Evolutionary conservation across 495 filamentous ascomycete species (phyloP).

Genomic region (Aspergillus diversus): DNA sequence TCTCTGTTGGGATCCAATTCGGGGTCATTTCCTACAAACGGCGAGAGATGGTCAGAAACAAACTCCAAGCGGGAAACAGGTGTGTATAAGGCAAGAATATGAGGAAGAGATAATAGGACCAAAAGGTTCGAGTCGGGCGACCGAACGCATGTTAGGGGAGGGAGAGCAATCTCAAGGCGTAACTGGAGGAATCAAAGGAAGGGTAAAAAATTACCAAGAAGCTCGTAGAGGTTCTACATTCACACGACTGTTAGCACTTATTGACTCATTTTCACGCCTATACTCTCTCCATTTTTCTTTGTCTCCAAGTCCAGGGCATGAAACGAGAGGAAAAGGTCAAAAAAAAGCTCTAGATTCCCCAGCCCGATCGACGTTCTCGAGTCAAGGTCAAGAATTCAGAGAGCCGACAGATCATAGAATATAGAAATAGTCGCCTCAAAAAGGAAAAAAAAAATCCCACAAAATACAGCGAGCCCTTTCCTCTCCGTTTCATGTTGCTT

Average conservation of each 20-base stretch:
- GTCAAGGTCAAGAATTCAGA: conserved; percentile 1
- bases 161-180: not conserved
- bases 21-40: conserved; percentile 76
- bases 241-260: conserved; percentile 30
- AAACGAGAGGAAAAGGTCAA: conserved; percentile 3
- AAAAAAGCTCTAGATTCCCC: not conserved
- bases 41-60: conserved; percentile 26
- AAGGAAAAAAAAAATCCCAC: not conserved
- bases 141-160: no score
- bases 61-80: conserved; percentile 18
- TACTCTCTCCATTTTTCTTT: not conserved
- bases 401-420: not conserved
- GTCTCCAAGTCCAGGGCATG: not conserved
- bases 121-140: no score
- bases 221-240: conserved; percentile 76
- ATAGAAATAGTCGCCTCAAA: not conserved
- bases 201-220: conserved; percentile 72
- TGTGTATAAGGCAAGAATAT: not conserved
- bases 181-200: conserved; percentile 27
- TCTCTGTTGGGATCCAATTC: conserved; percentile 80
- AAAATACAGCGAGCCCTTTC: not conserved
- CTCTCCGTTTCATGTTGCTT: not conserved
- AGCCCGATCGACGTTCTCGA: conserved; percentile 1
- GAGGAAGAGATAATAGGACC: no score
- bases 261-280: not conserved